A percentile compares a stretch with the other conserved stretches of the same genome.
Evolutionary conservation across 2,329 filamentous ascomycete genomes (phyloP).

Genomic region (Xylariaceae sp.): DNA sequence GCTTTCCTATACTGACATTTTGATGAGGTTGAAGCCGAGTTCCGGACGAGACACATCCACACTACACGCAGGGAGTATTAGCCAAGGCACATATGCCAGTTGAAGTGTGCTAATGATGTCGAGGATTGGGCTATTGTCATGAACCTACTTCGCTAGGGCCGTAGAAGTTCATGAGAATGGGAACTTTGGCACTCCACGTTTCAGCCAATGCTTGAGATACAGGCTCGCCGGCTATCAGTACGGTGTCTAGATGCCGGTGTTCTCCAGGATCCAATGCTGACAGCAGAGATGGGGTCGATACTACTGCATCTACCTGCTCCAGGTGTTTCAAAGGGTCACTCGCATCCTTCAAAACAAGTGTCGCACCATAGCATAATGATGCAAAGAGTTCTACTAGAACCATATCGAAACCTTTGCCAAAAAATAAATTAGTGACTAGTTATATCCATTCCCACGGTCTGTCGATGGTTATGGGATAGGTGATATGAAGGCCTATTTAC

Average conservation of each 20-base stretch:
- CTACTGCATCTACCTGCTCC: conserved; percentile 8
- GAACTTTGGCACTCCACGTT: not conserved
- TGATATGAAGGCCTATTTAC: not conserved
- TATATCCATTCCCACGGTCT: not conserved
- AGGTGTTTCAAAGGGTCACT: conserved; percentile 13
- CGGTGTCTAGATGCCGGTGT: not conserved
- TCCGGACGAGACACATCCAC: not conserved
- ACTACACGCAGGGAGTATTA: not conserved
- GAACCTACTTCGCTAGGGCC: conserved; percentile 3
- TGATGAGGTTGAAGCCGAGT: not conserved
- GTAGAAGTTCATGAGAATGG: conserved; percentile 2
- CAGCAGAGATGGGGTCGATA: conserved; percentile 2
- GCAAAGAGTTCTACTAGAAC: not conserved
- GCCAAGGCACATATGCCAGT: too few species aligned
- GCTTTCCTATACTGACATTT: conserved; percentile 1
- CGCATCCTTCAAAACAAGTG: conserved; percentile 14
- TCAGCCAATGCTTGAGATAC: not conserved
- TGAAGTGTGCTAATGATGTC: too few species aligned
- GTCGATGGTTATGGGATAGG: not conserved
- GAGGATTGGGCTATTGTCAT: too few species aligned
- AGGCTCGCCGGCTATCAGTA: conserved; percentile 1
- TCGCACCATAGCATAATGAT: conserved; percentile 15
- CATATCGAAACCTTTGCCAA: conserved; percentile 1
- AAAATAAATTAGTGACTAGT: not conserved
- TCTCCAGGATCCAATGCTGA: not conserved